phyloP scores from a whole-genome alignment of 495 filamentous ascomycete genomes.

The Cudoniella acicularis region DNA sequence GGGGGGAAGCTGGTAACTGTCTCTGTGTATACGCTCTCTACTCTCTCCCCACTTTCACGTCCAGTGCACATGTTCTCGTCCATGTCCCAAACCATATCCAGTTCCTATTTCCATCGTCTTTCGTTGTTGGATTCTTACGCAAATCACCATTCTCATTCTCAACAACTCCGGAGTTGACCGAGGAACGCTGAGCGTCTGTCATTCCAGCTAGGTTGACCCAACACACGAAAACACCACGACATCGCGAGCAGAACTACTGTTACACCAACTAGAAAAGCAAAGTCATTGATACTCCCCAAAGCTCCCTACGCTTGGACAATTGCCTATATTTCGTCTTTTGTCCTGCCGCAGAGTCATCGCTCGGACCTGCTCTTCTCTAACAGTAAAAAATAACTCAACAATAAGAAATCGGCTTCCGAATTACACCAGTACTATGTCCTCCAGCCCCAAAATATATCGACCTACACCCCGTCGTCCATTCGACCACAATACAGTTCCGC shows the following conservation, averaged over 20 bases:
- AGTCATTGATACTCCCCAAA: not conserved
- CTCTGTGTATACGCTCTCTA: not conserved
- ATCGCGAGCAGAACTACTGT: not conserved
- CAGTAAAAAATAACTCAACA: not conserved
- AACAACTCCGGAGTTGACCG: not conserved
- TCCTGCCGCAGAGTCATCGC: not conserved
- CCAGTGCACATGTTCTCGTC: not conserved
- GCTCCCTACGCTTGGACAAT: too few relatives aligned
- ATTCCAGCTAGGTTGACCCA: not conserved
- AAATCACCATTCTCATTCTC: not conserved
- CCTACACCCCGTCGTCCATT: conserved; percentile 76
- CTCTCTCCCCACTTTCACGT: not conserved
- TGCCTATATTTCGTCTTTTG: too few relatives aligned
- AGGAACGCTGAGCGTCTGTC: not conserved
- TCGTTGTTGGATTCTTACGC: not conserved
- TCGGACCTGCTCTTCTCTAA: too few relatives aligned
- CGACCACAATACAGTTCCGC: conserved; percentile 52
- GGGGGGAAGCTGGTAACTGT: too few relatives aligned
- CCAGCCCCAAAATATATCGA: conserved; percentile 54
- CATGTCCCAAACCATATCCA: not conserved
- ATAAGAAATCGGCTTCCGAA: not conserved
- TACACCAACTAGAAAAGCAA: not conserved
- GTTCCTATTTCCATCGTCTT: not conserved
- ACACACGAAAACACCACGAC: not conserved
- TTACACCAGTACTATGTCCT: not conserved